A percentile compares a stretch with the other conserved stretches of the same genome.
Evolutionary conservation across 495 filamentous ascomycete genomes (phyloP).

Genomic region (Tetracladium setigerum): DNA sequence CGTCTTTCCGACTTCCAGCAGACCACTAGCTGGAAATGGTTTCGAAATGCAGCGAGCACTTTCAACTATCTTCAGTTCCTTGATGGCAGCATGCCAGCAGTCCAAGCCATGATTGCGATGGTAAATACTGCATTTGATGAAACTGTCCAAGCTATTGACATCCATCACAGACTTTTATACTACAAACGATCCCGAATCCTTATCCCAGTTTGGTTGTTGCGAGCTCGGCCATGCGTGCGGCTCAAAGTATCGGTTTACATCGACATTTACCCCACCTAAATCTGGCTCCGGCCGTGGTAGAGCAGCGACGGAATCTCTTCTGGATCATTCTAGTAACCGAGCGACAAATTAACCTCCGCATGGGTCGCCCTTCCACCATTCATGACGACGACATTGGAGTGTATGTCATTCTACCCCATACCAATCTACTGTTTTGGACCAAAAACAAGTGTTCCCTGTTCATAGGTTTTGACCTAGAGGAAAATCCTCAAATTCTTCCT

Average conservation of each 20-base stretch:
- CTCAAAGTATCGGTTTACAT: conserved; percentile 27
- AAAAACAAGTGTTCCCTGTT: no score
- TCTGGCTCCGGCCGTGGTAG: conserved; percentile 16
- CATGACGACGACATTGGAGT: conserved; percentile 16
- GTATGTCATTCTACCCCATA: no score
- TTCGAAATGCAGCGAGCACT: conserved; percentile 3
- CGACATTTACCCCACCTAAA: conserved; percentile 10
- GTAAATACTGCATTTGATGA: background rate
- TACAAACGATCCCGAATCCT: conserved; percentile 3
- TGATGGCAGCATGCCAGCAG: background rate
- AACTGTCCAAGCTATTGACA: background rate
- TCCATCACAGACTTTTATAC: conserved; percentile 1
- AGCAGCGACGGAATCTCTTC: conserved; percentile 26
- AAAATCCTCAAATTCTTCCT: no score
- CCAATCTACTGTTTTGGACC: no score
- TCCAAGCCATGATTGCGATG: conserved; percentile 7
- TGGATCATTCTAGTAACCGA: conserved; percentile 27
- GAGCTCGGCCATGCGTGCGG: conserved; percentile 17
- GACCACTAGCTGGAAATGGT: no score
- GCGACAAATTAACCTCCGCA: conserved; percentile 2
- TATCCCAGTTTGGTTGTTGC: conserved; percentile 7
- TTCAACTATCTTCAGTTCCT: conserved; percentile 1
- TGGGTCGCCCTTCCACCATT: conserved; percentile 14
- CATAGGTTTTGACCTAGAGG: no score
- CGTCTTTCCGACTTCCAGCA: no score